phyloP scores from a whole-genome alignment of 2,329 filamentous ascomycete species.

The Akanthomyces dipterigenus region DNA sequence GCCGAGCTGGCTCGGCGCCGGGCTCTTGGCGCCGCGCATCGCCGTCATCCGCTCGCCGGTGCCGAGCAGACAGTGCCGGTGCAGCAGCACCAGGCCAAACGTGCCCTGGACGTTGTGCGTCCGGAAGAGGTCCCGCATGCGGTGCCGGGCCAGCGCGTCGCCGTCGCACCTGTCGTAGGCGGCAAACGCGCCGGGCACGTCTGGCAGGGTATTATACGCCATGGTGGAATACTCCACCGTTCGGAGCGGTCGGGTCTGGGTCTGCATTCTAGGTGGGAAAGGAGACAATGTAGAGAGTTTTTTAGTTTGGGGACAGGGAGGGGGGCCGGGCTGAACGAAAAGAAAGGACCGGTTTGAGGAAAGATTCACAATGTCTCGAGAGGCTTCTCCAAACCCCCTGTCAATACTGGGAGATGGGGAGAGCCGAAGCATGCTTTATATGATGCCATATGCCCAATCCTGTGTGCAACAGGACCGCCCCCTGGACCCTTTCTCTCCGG shows the following conservation, averaged over 20 bases:
- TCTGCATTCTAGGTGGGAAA: neutral
- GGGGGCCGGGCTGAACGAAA: neutral
- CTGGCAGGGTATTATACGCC: neutral
- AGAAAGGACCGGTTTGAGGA: neutral
- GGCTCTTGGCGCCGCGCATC: neutral
- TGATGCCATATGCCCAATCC: neutral
- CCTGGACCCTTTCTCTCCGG: neutral
- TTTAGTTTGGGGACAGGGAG: neutral
- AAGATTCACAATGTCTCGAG: neutral
- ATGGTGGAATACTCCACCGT: neutral
- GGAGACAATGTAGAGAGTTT: too few relatives aligned
- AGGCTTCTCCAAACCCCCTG: neutral
- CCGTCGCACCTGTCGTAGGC: neutral
- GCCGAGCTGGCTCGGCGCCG: neutral
- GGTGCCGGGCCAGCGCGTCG: neutral
- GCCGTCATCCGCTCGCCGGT: conserved; percentile 6
- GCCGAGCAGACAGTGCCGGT: neutral
- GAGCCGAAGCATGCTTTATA: neutral
- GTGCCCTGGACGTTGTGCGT: neutral
- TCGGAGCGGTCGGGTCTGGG: neutral
- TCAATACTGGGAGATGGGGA: neutral
- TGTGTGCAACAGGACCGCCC: neutral
- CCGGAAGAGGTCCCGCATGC: conserved; percentile 6
- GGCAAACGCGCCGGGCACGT: neutral
- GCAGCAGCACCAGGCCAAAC: conserved; percentile 1